Conservation (phyloP, 2,329 filamentous ascomycete genomes). For the Cladosporium austrohemisphaericum region DNA sequence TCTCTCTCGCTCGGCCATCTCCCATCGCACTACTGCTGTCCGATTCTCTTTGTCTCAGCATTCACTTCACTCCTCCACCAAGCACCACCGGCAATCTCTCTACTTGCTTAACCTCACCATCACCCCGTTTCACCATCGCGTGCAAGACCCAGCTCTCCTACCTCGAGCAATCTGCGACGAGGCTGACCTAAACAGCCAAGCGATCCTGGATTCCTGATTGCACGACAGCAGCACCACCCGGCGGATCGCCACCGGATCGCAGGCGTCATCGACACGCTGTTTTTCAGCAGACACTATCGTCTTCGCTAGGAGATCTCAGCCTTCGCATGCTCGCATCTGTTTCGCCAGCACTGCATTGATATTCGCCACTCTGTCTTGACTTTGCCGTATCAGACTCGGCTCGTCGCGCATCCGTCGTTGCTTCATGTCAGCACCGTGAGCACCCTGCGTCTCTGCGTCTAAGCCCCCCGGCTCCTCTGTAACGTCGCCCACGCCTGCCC, state of each 20-base stretch:
- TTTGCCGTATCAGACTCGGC: neutral
- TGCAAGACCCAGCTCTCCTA: no score
- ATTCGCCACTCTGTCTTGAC: neutral
- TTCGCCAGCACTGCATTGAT: neutral
- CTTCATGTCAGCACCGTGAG: slow-evolving; percentile 10
- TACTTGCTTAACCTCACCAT: no score
- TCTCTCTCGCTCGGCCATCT: no score
- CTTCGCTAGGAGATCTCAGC: neutral
- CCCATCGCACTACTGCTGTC: no score
- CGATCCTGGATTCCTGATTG: neutral
- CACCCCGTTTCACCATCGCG: no score
- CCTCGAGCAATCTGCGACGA: neutral
- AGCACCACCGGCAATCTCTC: no score
- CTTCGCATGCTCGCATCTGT: neutral
- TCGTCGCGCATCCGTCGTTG: slow-evolving; percentile 5
- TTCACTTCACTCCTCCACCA: no score
- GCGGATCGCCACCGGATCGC: slow-evolving; percentile 5
- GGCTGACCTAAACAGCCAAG: neutral
- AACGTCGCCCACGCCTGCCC: neutral
- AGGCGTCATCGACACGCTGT: neutral
- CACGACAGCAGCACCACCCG: neutral
- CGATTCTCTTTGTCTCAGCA: no score
- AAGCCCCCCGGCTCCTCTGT: slow-evolving; percentile 5
- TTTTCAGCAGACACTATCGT: no score
- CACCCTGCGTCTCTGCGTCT: no score